Percentiles rank a stretch among this genome's conserved stretches.
Evolutionary conservation across 345 rosid genomes (phyloP).

Genomic region (Boechera retrofracta): DNA sequence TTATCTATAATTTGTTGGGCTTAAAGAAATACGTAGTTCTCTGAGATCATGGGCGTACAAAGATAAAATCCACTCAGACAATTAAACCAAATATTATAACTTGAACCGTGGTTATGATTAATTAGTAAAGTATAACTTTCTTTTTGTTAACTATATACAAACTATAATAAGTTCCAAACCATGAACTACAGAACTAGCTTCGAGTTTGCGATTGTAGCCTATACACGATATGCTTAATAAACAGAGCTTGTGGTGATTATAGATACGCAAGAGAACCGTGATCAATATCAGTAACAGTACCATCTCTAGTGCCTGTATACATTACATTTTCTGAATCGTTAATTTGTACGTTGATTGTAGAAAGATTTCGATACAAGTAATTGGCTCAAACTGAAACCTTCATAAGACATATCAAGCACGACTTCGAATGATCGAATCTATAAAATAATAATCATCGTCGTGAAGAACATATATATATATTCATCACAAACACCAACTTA

Average conservation of each 20-base stretch:
- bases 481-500: constrained; percentile 13
- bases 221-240: neutral
- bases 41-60: neutral
- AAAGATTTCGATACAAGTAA: neutral
- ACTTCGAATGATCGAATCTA: neutral
- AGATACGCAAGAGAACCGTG: neutral
- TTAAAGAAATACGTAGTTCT: neutral
- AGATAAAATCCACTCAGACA: neutral
- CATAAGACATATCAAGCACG: neutral
- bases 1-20: neutral
- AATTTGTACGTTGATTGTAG: neutral
- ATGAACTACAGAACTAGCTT: neutral
- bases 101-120: neutral
- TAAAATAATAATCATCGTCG: neutral
- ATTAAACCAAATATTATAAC: neutral
- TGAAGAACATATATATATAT: constrained; percentile 14
- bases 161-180: neutral
- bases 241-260: neutral
- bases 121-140: too few species aligned
- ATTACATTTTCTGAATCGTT: neutral
- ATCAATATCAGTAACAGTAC: neutral
- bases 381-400: neutral
- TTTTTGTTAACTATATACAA: too few species aligned
- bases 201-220: neutral
- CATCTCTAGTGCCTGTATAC: neutral